Percentiles rank a stretch among this genome's conserved stretches.
These are phyloP conservation scores for Colletotrichum spaethianum DNA, from an alignment of 2,329 filamentous ascomycete species.

Conservation along the genomic window DNA sequence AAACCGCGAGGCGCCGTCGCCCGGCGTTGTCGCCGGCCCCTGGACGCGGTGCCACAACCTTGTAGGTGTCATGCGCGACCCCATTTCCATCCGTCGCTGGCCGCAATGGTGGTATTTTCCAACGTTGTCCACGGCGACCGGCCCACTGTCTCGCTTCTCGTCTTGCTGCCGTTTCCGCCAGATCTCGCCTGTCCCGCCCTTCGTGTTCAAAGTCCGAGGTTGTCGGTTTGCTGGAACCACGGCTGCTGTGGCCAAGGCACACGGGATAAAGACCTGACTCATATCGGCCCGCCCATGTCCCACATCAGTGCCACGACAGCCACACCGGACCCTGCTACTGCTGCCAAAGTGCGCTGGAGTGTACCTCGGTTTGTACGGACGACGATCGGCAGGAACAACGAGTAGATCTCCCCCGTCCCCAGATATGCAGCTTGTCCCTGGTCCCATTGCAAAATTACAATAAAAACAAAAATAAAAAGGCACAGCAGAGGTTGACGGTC, in stretches of 20 bases:
- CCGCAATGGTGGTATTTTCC: neutral
- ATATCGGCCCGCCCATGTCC: conserved; percentile 3
- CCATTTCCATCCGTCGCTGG: conserved; percentile 18
- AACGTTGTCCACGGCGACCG: neutral
- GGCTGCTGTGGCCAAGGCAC: neutral
- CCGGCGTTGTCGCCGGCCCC: neutral
- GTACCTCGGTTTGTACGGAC: neutral
- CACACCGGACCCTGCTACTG: neutral
- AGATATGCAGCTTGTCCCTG: conserved; percentile 9
- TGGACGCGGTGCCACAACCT: neutral
- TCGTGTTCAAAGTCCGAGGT: neutral
- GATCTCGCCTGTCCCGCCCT: neutral
- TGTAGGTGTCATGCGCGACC: neutral
- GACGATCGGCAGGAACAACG: conserved; percentile 21
- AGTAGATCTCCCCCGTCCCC: conserved; percentile 12
- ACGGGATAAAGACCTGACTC: neutral
- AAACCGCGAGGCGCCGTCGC: neutral
- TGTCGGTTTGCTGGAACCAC: neutral
- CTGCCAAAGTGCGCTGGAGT: neutral
- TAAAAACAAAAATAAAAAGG: no score
- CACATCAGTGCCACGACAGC: neutral
- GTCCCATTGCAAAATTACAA: neutral
- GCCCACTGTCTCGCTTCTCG: neutral
- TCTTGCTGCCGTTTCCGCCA: neutral
- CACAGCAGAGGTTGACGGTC: neutral